Conservation (phyloP, 1,139 yeast genomes). For the Sugiyamaella xylanicola region DNA sequence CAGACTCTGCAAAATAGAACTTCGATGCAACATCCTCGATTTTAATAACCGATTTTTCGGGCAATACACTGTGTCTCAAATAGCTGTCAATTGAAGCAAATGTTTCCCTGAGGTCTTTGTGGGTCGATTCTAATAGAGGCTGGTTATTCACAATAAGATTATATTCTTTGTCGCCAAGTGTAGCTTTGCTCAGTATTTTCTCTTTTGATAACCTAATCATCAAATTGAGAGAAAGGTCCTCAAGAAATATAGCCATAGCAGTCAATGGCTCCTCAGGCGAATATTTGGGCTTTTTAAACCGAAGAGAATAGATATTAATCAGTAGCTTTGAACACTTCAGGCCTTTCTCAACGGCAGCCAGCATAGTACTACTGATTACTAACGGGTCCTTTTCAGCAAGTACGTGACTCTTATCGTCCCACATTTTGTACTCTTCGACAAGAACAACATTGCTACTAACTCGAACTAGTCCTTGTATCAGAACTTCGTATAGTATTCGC, state of each 20-base stretch:
- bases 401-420: background rate
- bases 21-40: constrained; percentile 12
- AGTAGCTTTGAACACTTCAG: constrained; percentile 6
- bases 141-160: background rate
- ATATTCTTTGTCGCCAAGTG: background rate
- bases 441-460: constrained; percentile 1
- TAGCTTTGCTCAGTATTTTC: background rate
- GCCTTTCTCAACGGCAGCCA: constrained; percentile 12
- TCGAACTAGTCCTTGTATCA: constrained; percentile 6
- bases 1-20: constrained; percentile 8
- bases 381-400: background rate
- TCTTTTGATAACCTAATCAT: constrained; percentile 1
- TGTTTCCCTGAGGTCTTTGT: constrained; percentile 7
- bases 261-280: constrained; percentile 14
- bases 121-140: constrained; percentile 1
- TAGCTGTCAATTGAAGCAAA: constrained; percentile 2
- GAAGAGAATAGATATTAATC: background rate
- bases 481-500: constrained; percentile 6
- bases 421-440: background rate
- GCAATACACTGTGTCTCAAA: constrained; percentile 6
- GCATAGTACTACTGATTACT: background rate
- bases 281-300: constrained; percentile 10
- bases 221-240: constrained; percentile 5
- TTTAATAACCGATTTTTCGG: constrained; percentile 10
- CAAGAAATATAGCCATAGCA: constrained; percentile 5